Percentiles rank a stretch among this genome's conserved stretches.
phyloP scores from a whole-genome alignment of 371 early-diverging fungal species.

The Circinella umbellata region DNA sequence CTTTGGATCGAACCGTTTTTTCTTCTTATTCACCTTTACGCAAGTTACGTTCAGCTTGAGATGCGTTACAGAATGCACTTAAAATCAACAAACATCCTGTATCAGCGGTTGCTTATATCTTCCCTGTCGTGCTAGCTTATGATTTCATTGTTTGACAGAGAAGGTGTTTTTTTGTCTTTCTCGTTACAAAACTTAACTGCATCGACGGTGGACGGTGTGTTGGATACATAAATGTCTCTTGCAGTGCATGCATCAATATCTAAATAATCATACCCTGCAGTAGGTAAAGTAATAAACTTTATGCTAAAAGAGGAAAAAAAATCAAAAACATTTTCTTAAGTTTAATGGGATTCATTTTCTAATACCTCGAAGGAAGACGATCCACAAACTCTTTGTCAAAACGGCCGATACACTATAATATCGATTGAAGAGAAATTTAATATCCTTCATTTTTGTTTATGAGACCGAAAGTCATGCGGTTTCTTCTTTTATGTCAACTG shows the following conservation, averaged over 20 bases:
- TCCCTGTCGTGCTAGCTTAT: too few relatives aligned
- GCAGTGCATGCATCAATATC: slow-evolving; percentile 44
- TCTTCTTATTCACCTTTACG: slow-evolving; percentile 38
- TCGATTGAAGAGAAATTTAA: not conserved
- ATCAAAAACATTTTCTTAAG: not conserved
- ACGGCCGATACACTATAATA: slow-evolving; percentile 21
- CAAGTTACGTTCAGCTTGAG: slow-evolving; percentile 47
- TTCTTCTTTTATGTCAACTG: not conserved
- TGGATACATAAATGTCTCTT: slow-evolving; percentile 38
- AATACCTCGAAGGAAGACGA: slow-evolving; percentile 29
- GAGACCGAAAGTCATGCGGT: too few relatives aligned
- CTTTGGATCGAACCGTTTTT: too few relatives aligned
- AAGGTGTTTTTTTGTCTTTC: not conserved
- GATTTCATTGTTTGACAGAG: too few relatives aligned
- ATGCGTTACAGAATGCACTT: slow-evolving; percentile 49
- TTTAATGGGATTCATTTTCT: too few relatives aligned
- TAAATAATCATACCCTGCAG: slow-evolving; percentile 49
- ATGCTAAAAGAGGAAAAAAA: slow-evolving; percentile 16
- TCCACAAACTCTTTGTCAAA: slow-evolving; percentile 45
- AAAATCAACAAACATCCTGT: slow-evolving; percentile 56
- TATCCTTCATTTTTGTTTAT: too few relatives aligned
- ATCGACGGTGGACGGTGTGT: slow-evolving; percentile 51
- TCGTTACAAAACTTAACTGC: slow-evolving; percentile 16
- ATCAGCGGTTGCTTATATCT: slow-evolving; percentile 53
- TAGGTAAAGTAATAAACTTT: slow-evolving; percentile 36